Base-by-base conservation (phyloP, 1,284 basidiomycete species). In the Trametes sp. region DNA sequence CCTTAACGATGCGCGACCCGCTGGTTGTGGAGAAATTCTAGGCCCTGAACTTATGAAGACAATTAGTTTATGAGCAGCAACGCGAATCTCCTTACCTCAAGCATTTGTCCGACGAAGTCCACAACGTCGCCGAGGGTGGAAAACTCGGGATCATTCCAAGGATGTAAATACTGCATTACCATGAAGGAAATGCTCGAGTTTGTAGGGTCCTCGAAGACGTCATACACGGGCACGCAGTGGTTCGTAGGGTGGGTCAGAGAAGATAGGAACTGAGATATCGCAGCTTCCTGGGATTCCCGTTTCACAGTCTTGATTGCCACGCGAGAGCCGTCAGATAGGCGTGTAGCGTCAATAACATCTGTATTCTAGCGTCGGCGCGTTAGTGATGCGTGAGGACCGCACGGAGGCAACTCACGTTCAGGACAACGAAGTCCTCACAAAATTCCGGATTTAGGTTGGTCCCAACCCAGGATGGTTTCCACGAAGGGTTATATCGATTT, bases 81-180 rank as follows among this genome's bases (percentile, higher is more conserved):
- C 31, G 31, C 6, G 31, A 11, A 33, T 5, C 31, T 5, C 31
- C n/a, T n/a, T n/a, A 33, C 31, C 31, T 33, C 31, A 6, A 33
- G 31, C 31, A 33, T 68, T 41, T 75, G 74, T 1, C 57, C 21
- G 0, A 72, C 57, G 35, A 75, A 72, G 13, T 73, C 70, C 1
- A 73, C 35, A 8, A 72, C 66, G 29, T 76, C 74, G 0, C 68
- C 72, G 6, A 75, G 35, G 3, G 66, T 41, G 1, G 26, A 41
- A 21, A 73, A 69, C 13, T 54, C 50, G 1, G 74, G 73, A 19
- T 66, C 31, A 44, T 74, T 64, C 46, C 64, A 71, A 0, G 63
- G 62, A 1, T 68, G 59, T 1, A 75, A 56, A 33, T 69, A 70
- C 0, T 72, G 74, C 66, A 73, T 70, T 19, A 75, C 69, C 28